Evolutionary conservation across 495 filamentous ascomycete species (phyloP), one percentile per base, ranked within the genome.

Genomic region (Mytilinidion resinicola): DNA sequence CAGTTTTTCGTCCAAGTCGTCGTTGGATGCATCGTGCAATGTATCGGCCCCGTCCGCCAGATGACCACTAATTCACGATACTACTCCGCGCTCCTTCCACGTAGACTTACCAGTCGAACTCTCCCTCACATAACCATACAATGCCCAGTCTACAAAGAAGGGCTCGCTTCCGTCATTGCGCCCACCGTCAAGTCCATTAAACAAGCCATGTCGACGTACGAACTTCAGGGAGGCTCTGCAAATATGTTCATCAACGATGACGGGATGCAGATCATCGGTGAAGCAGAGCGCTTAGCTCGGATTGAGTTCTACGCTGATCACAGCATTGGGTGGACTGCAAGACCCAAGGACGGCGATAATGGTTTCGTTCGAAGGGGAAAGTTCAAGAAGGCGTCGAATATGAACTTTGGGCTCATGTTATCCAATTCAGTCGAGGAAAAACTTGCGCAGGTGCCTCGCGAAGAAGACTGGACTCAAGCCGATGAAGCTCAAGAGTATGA

Each of bases 241-340:
- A 90, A 90, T 65, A 81, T 90, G 71, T 88, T 90, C 64, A 79
- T 90, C 72, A 89, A 90, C 68, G 87, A 90, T 64, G 87, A 90
- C 62, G 87, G 87, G 56, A 73, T 90, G 41, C 88, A 90, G 67
- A 73, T 90, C 15, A 77, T 88, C 52, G 69, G 73, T 34, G 84
- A 85, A 55, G 83, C 87, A 51, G 84, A 88, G 48, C 76, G 83
- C 50, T 74, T 72, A 42, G 79, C 78, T 4, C 80, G 86, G 53
- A 86, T 87, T 56, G 84, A 89, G 14, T 81, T 81, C 57, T 81
- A 81, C 55, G 68, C 74, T 10, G 82, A 87, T 64, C 80, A 90
- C 69, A 85, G 79, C 70, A 90, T 90, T 65, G 87, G 87, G 39
- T 90, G 87, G 87, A 82, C 84, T 21, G 85, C 87, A 11, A 79